phyloP scores from a whole-genome alignment of 2,329 filamentous ascomycete species.

The Cytospora paraplurivora region DNA sequence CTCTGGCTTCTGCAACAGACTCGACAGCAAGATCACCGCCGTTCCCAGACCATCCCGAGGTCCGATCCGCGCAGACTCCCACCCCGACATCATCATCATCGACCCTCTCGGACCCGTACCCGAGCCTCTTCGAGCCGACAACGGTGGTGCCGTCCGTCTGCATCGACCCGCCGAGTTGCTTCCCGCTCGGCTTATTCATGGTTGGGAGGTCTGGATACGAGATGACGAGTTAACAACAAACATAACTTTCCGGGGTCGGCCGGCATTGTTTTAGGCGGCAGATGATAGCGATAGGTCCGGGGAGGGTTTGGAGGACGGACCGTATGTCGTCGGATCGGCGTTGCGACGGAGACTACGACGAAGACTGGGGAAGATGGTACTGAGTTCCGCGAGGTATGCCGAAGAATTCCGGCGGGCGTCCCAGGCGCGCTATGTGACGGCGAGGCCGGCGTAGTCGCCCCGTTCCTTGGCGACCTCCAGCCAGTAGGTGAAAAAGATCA shows the following conservation, averaged over 20 bases:
- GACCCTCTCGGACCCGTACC: not conserved
- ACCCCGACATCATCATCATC: not conserved
- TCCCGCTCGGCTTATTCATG: slow-evolving; percentile 18
- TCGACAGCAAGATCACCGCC: too few species aligned
- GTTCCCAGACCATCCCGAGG: too few species aligned
- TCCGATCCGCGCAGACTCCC: not conserved
- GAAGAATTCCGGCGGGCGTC: not conserved
- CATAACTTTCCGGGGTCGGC: not conserved
- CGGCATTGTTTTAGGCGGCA: too few species aligned
- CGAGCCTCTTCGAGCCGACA: not conserved
- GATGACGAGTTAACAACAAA: not conserved
- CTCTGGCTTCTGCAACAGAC: too few species aligned
- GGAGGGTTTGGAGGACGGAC: not conserved
- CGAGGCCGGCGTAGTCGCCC: not conserved
- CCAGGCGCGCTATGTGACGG: not conserved
- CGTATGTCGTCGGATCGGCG: not conserved
- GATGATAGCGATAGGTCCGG: not conserved
- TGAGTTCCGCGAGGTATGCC: not conserved
- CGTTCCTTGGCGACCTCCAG: not conserved
- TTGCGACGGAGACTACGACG: not conserved
- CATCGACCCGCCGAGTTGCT: slow-evolving; percentile 19
- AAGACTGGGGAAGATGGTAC: not conserved
- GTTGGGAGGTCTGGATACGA: slow-evolving; percentile 17
- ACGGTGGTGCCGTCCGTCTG: not conserved
- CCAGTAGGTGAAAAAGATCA: too few species aligned